Base-by-base conservation (phyloP, 2,329 filamentous ascomycete genomes). In the Aspergillus unguis region DNA sequence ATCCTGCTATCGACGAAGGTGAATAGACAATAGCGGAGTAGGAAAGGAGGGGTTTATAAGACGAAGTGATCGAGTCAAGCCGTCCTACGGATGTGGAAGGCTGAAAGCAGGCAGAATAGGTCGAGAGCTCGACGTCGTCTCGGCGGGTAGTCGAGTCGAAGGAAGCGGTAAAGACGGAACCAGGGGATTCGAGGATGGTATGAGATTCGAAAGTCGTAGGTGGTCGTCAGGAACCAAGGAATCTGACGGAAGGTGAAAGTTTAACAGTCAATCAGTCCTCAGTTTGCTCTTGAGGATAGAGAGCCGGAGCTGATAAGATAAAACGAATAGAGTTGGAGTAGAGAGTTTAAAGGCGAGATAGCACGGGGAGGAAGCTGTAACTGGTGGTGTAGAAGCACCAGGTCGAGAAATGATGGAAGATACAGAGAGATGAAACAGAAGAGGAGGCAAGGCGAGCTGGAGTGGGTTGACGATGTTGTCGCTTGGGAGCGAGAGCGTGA, bases 321-420 rank as follows among this genome's bases (percentile, higher is more conserved):
- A 52, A 26, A 32, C 11, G 44, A 45, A 6, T 28, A 9, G 46
- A 32, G 31, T 38, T 55, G 60, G 36, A 36, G 52, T 55, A 32
- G 10, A 37, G 23, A 41, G 25, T 17, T 17, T 17, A 17, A 35
- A 37, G 9, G 32, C 17, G 25, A 11, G 36, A 29, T 33, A 17
- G 11, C 26, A 28, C 28, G 10, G 7, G 4, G 36, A 26, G 32
- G 17, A 52, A 47, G 43, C 43, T 52, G 40, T 33, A 53, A 41
- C 25, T 8, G 17, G 4, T 29, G 47, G 47, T 50, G 44, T 36
- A 37, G 29, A 56, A 37, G 26, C 48, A 50, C 38, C 26, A 44
- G 42, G 31, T 32, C 7, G 37, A 50, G 62, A 37, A 29, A 68
- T 62, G 65, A 69, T 66, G 64, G 7, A 31, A 43, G 66, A 64